A percentile compares a stretch with the other conserved stretches of the same genome.
Evolutionary conservation across 306 rosid species (phyloP).

Genomic region (Vigna reflexopilosa): DNA sequence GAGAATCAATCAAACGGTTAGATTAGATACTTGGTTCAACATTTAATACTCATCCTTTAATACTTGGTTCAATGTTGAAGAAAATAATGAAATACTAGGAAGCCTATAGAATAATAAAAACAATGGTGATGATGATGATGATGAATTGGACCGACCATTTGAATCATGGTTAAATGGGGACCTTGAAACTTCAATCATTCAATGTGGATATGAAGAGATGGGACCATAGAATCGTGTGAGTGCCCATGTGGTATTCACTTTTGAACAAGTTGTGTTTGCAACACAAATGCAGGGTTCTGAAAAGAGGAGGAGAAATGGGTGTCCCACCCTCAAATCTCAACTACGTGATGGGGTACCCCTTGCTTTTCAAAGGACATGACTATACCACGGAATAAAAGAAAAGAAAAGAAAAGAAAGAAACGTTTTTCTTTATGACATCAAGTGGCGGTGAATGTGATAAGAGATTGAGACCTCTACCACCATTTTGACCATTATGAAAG

Average conservation of each 20-base stretch:
- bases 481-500: slow-evolving; percentile 38
- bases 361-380: slow-evolving; percentile 50
- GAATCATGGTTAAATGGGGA: slow-evolving; percentile 34
- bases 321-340: slow-evolving; percentile 43
- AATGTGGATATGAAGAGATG: slow-evolving; percentile 34
- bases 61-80: no score
- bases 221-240: slow-evolving; percentile 37
- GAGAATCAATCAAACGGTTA: no score
- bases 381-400: slow-evolving; percentile 2
- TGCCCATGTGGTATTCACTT: slow-evolving; percentile 34
- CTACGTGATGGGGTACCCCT: slow-evolving; percentile 35
- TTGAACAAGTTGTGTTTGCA: slow-evolving; percentile 16
- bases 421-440: slow-evolving; percentile 40
- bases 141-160: slow-evolving; percentile 34
- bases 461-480: slow-evolving; percentile 22
- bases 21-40: no score
- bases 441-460: slow-evolving; percentile 39
- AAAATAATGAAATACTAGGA: no score
- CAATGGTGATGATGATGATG: slow-evolving; percentile 35
- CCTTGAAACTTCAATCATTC: slow-evolving; percentile 44
- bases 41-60: no score
- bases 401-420: slow-evolving; percentile 2
- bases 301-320: slow-evolving; percentile 1
- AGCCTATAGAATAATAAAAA: background rate
- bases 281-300: slow-evolving; percentile 38